A percentile compares a stretch with the other conserved stretches of the same genome.
Evolutionary conservation across 768 basidiomycete genomes (phyloP).

Genomic region (Lactarius hatsudake): DNA sequence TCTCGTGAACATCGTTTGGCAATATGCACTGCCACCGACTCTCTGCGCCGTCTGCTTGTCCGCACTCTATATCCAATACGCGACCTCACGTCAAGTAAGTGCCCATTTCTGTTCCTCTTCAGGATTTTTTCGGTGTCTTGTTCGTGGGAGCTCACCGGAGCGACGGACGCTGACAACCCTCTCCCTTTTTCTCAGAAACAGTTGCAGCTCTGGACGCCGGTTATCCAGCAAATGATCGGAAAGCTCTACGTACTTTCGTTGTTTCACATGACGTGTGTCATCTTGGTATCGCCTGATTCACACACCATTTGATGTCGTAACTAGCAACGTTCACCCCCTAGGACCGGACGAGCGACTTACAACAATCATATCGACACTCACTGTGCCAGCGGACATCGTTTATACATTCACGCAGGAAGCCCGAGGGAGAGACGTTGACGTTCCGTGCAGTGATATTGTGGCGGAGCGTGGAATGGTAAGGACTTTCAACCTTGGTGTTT

Average conservation of each 20-base stretch:
- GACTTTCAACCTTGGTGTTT: neutral
- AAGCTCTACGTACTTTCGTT: conserved; percentile 21
- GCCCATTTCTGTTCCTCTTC: neutral
- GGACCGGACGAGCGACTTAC: neutral
- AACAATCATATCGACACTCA: conserved; percentile 5
- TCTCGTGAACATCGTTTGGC: conserved; percentile 14
- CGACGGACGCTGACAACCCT: neutral
- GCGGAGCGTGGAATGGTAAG: neutral
- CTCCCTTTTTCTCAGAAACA: neutral
- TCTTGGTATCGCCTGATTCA: no score
- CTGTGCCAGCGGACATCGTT: conserved; percentile 1
- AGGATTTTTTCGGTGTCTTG: neutral
- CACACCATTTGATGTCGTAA: neutral
- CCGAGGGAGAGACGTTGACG: neutral
- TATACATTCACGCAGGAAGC: neutral
- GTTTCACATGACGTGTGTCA: conserved; percentile 11
- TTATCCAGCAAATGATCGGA: conserved; percentile 5
- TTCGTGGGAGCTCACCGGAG: neutral
- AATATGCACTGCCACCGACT: conserved; percentile 17
- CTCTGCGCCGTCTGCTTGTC: conserved; percentile 7
- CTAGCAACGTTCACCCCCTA: neutral
- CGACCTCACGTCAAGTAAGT: neutral
- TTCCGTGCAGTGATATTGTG: neutral
- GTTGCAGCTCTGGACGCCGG: neutral
- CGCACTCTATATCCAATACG: neutral